Evolutionary conservation across 2,329 filamentous ascomycete genomes (phyloP).

Genomic region (Lizonia empirigonia): DNA sequence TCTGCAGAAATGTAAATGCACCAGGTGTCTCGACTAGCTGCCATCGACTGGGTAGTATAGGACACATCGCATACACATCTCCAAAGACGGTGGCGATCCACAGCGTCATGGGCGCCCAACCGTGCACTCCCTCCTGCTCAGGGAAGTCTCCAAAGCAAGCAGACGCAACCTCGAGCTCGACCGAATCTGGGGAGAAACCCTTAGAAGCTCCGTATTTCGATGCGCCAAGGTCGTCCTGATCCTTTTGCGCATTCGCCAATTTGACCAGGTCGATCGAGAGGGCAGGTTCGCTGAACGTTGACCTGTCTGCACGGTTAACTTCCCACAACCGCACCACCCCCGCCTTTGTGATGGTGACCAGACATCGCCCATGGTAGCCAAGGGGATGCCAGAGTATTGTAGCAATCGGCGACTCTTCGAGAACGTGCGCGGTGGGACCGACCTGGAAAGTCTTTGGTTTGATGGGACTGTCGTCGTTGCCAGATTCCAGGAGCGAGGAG

Average conservation of each 20-base stretch:
- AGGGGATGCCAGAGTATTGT: conserved; percentile 92
- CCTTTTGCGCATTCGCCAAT: conserved; percentile 79
- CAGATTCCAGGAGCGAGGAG: conserved; percentile 72
- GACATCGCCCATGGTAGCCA: conserved; percentile 76
- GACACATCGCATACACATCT: conserved; percentile 91
- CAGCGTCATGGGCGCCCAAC: conserved; percentile 93
- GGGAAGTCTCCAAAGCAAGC: conserved; percentile 82
- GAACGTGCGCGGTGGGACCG: conserved; percentile 90
- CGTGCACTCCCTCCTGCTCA: conserved; percentile 60
- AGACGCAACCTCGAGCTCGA: conserved; percentile 93
- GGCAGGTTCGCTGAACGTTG: conserved; percentile 83
- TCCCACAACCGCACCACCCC: conserved; percentile 92
- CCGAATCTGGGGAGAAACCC: conserved; percentile 83
- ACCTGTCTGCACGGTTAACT: conserved; percentile 78
- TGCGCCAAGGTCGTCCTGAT: conserved; percentile 82
- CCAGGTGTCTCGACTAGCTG: conserved; percentile 55
- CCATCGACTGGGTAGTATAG: conserved; percentile 86
- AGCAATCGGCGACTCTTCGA: conserved; percentile 78
- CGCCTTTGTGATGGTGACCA: conserved; percentile 88
- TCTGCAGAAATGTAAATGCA: conserved; percentile 75
- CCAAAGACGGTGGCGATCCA: conserved; percentile 96
- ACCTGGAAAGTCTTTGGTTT: conserved; percentile 87
- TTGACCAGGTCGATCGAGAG: conserved; percentile 88
- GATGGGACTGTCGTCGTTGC: conserved; percentile 72
- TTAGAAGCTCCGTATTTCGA: conserved; percentile 75